Evolutionary conservation across 805 yeast species (phyloP).

Genomic region (Nakazawaea pomicola): DNA sequence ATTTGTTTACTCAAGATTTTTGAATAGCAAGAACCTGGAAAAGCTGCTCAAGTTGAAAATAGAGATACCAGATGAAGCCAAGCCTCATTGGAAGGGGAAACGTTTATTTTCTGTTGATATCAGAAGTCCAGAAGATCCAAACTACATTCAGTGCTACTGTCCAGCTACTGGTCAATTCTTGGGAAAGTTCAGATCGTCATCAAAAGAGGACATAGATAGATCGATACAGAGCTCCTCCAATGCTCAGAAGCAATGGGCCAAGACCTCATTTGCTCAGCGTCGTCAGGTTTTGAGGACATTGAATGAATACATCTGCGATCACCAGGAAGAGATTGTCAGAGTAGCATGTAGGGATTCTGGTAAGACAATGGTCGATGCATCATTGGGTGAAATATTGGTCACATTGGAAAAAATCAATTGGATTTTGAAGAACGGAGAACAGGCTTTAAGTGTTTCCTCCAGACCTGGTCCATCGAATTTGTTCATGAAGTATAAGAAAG

Average conservation of each 20-base stretch:
- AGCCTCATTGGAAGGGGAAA: constrained; percentile 90
- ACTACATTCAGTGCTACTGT: constrained; percentile 75
- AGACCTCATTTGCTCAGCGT: constrained; percentile 59
- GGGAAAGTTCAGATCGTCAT: constrained; percentile 63
- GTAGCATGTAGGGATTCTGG: constrained; percentile 97
- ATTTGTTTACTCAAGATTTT: constrained; percentile 14
- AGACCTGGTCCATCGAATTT: constrained; percentile 87
- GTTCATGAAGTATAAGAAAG: constrained; percentile 85
- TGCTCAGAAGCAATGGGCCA: constrained; percentile 50
- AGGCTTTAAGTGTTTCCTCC: constrained; percentile 58
- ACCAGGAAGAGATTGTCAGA: constrained; percentile 84
- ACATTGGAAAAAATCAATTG: constrained; percentile 90
- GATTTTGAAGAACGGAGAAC: constrained; percentile 81
- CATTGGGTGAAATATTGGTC: constrained; percentile 94
- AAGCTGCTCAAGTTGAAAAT: constrained; percentile 43
- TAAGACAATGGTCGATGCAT: constrained; percentile 91
- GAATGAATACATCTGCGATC: constrained; percentile 62
- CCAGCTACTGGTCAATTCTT: constrained; percentile 94
- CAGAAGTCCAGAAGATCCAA: constrained; percentile 56
- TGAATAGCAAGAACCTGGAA: constrained; percentile 15
- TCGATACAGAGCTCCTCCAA: constrained; percentile 46
- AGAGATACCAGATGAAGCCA: constrained; percentile 69
- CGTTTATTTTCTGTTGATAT: constrained; percentile 63
- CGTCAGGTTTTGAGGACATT: constrained; percentile 68
- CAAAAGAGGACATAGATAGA: constrained; percentile 66